phyloP scores from a whole-genome alignment of 2,329 filamentous ascomycete species.

The Alternaria novae-zelandiae region DNA sequence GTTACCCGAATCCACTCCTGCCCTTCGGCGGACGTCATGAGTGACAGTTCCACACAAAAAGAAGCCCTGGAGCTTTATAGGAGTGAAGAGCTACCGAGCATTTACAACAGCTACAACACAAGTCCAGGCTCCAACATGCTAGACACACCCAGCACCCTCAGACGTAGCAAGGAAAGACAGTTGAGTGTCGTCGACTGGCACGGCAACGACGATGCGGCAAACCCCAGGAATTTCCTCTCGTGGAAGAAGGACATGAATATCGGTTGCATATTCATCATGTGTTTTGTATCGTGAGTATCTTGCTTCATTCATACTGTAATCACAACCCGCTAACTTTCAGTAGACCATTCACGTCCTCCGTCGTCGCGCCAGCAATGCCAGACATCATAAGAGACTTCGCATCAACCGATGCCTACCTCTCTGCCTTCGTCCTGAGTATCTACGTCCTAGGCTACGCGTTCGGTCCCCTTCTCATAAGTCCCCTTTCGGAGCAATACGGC shows the following conservation, averaged over 20 bases:
- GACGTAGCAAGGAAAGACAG: background rate
- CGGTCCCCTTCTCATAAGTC: conserved; percentile 34
- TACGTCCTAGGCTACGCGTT: conserved; percentile 39
- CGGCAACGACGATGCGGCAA: conserved; percentile 26
- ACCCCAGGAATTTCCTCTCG: conserved; percentile 38
- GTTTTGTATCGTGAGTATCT: conserved; percentile 3
- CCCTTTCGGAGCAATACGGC: conserved; percentile 37
- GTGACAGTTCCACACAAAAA: background rate
- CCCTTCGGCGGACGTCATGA: background rate
- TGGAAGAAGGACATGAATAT: conserved; percentile 31
- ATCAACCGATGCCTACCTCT: conserved; percentile 21
- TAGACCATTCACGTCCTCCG: conserved; percentile 32
- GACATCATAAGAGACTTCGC: conserved; percentile 23
- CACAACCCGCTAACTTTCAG: background rate
- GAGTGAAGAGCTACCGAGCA: background rate
- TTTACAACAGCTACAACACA: background rate
- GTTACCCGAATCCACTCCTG: background rate
- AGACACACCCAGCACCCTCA: background rate
- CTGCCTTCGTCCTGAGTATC: conserved; percentile 29
- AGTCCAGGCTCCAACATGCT: background rate
- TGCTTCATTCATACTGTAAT: background rate
- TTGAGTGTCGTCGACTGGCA: conserved; percentile 21
- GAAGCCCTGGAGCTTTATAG: background rate
- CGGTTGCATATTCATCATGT: conserved; percentile 37
- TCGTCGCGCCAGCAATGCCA: conserved; percentile 34